phyloP scores from a whole-genome alignment of 805 yeast genomes.

The Groenewaldozyma salmanticensis region DNA sequence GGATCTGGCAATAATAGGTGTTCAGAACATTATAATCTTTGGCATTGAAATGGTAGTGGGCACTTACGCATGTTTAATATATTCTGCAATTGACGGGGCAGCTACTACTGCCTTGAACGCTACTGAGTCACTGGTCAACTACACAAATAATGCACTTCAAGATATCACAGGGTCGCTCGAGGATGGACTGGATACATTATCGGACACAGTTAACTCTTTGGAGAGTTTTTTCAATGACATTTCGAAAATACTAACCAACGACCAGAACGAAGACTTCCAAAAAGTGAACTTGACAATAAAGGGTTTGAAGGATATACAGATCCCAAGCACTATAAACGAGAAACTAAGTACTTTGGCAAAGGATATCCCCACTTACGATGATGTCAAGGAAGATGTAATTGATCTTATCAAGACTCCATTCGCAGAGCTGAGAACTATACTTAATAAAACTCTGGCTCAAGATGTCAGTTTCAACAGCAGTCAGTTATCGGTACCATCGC shows the following conservation, averaged over 20 bases:
- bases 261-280: conserved; percentile 27
- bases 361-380: conserved; percentile 55
- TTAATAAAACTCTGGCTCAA: conserved; percentile 18
- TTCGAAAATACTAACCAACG: conserved; percentile 44
- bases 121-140: conserved; percentile 49
- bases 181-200: conserved; percentile 52
- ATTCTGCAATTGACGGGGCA: conserved; percentile 64
- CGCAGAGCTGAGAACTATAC: conserved; percentile 32
- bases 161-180: conserved; percentile 52
- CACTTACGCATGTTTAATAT: conserved; percentile 74
- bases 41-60: conserved; percentile 68
- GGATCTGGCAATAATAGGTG: conserved; percentile 40
- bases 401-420: conserved; percentile 52
- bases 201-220: conserved; percentile 47
- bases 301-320: conserved; percentile 46
- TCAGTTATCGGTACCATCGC: conserved; percentile 35
- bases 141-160: conserved; percentile 52
- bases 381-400: conserved; percentile 51
- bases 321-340: conserved; percentile 55
- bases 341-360: conserved; percentile 43
- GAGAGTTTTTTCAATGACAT: conserved; percentile 43
- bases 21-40: conserved; percentile 53
- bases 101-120: conserved; percentile 65
- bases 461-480: conserved; percentile 23
- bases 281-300: conserved; percentile 51